These are phyloP conservation scores for Vigna hirtella DNA, from an alignment of 306 rosid species.

Conservation along the genomic window DNA sequence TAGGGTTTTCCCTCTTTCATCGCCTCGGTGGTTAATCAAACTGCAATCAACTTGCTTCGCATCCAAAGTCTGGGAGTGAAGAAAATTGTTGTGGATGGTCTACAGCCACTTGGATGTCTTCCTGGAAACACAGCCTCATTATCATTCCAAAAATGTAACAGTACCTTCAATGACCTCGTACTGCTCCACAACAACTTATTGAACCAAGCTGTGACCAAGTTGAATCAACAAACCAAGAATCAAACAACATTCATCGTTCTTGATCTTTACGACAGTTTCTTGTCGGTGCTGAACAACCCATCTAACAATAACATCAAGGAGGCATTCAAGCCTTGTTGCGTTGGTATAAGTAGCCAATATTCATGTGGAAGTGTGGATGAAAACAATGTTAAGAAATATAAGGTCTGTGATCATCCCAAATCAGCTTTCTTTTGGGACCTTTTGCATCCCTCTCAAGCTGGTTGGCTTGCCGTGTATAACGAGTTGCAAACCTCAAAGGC, in stretches of 20 bases:
- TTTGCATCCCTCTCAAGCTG: slow-evolving; percentile 74
- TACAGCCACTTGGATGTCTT: slow-evolving; percentile 76
- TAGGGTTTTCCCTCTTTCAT: slow-evolving; percentile 55
- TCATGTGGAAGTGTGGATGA: slow-evolving; percentile 60
- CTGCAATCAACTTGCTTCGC: slow-evolving; percentile 53
- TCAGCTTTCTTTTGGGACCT: slow-evolving; percentile 78
- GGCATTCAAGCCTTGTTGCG: slow-evolving; percentile 67
- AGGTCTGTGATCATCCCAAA: slow-evolving; percentile 58
- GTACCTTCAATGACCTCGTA: slow-evolving; percentile 50
- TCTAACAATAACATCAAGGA: slow-evolving; percentile 49
- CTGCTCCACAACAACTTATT: slow-evolving; percentile 61
- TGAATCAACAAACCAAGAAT: slow-evolving; percentile 51
- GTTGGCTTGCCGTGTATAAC: slow-evolving; percentile 73
- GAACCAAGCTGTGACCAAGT: slow-evolving; percentile 56
- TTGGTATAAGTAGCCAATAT: slow-evolving; percentile 52
- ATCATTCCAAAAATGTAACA: slow-evolving; percentile 59
- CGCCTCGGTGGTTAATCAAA: slow-evolving; percentile 57
- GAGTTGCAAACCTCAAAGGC: slow-evolving; percentile 6
- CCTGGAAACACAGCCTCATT: slow-evolving; percentile 47
- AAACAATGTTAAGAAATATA: slow-evolving; percentile 57
- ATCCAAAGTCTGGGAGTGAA: slow-evolving; percentile 65
- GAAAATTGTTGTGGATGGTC: slow-evolving; percentile 60
- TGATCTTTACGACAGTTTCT: slow-evolving; percentile 61
- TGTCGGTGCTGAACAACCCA: slow-evolving; percentile 45
- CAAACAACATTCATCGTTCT: slow-evolving; percentile 50